phyloP scores from a whole-genome alignment of 2,329 filamentous ascomycete species.

The Madurella fahalii region DNA sequence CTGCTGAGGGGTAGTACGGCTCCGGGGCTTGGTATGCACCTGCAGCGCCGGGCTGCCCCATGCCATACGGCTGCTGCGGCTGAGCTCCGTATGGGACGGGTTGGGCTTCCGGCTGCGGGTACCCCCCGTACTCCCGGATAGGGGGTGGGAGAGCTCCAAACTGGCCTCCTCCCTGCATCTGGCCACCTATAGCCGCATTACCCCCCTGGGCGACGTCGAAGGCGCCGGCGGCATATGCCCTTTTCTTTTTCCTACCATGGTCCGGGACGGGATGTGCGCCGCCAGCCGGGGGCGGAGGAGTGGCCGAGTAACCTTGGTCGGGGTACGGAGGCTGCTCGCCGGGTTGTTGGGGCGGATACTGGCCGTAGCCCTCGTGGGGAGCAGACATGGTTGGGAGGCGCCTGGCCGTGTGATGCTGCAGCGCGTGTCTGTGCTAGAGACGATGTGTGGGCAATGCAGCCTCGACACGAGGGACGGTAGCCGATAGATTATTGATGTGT shows the following conservation, averaged over 20 bases:
- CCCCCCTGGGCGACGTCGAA: conserved; percentile 89
- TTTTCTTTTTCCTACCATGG: conserved; percentile 76
- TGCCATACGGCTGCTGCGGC: conserved; percentile 39
- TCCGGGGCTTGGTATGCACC: conserved; percentile 66
- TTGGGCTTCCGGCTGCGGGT: conserved; percentile 48
- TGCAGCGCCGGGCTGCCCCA: conserved; percentile 39
- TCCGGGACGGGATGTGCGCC: conserved; percentile 34
- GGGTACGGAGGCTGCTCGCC: conserved; percentile 37
- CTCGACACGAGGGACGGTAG: conserved; percentile 8
- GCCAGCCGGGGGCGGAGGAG: conserved; percentile 32
- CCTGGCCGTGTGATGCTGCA: conserved; percentile 21
- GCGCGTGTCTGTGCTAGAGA: conserved; percentile 17
- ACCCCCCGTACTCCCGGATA: conserved; percentile 54
- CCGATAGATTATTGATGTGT: not conserved
- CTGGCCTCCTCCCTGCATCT: conserved; percentile 37
- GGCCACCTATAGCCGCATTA: conserved; percentile 62
- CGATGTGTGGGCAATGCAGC: conserved; percentile 14
- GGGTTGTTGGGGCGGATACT: conserved; percentile 42
- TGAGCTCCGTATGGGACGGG: conserved; percentile 40
- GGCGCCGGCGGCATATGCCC: conserved; percentile 88
- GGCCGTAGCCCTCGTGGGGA: conserved; percentile 52
- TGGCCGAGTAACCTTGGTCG: conserved; percentile 38
- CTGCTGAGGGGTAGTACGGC: conserved; percentile 59
- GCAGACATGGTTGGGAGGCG: conserved; percentile 49
- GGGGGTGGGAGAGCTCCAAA: conserved; percentile 45